Evolutionary conservation across 2,329 filamentous ascomycete species (phyloP).

Genomic region (Acrodontium crateriforme): DNA sequence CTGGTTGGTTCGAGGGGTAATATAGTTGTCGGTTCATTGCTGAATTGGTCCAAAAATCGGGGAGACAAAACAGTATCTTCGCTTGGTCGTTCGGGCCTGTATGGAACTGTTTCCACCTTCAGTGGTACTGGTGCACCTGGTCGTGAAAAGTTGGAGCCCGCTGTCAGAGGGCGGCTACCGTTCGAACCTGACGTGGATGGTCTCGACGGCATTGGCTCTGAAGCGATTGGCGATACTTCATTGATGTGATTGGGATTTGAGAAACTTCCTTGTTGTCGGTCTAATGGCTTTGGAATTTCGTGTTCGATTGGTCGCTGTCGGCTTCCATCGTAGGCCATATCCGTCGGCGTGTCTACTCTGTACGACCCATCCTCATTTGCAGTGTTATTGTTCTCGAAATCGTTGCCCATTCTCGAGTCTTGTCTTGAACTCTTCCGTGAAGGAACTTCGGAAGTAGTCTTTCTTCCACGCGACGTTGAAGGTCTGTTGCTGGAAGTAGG

Average conservation of each 20-base stretch:
- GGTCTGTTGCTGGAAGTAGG: constrained; percentile 22
- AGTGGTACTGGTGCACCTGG: constrained; percentile 5
- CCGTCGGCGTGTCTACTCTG: neutral
- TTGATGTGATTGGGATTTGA: too few relatives aligned
- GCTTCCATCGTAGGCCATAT: neutral
- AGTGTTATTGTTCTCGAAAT: constrained; percentile 25
- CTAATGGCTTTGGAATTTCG: too few relatives aligned
- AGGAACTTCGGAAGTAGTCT: too few relatives aligned
- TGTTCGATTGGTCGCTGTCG: constrained; percentile 7
- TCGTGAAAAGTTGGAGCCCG: constrained; percentile 5
- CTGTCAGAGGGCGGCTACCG: constrained; percentile 4
- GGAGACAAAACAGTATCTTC: constrained; percentile 16
- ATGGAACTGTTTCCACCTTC: constrained; percentile 12
- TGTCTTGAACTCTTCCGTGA: constrained; percentile 12
- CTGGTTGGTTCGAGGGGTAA: too few relatives aligned
- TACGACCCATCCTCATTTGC: constrained; percentile 25
- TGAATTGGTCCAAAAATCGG: constrained; percentile 14
- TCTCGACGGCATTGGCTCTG: constrained; percentile 4
- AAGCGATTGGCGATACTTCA: too few relatives aligned
- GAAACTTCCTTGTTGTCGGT: too few relatives aligned
- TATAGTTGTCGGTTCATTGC: constrained; percentile 14
- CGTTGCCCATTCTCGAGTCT: constrained; percentile 6
- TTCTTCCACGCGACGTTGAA: too few relatives aligned
- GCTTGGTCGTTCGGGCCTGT: constrained; percentile 17
- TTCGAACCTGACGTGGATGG: constrained; percentile 5